phyloP scores from a whole-genome alignment of 148 eudicot species.

The Fagopyrum esculentum region DNA sequence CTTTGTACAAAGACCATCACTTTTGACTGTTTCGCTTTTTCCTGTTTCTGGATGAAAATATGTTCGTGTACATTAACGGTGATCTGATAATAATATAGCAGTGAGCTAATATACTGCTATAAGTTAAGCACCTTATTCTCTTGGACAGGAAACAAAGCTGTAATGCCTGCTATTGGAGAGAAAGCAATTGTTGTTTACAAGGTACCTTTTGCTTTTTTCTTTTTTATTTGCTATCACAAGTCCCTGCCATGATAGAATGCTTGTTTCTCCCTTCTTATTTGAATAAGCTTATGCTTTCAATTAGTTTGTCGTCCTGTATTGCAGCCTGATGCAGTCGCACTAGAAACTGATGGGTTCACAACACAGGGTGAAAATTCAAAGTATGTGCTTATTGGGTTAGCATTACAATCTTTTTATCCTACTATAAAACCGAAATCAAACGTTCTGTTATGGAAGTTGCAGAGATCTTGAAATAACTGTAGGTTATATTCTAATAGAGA shows the following conservation, averaged over 20 bases:
- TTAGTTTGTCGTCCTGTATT: slow-evolving; percentile 16
- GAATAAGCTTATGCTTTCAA: not conserved
- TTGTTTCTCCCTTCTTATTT: not conserved
- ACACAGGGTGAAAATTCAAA: slow-evolving; percentile 57
- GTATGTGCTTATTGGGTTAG: slow-evolving; percentile 29
- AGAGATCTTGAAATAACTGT: not conserved
- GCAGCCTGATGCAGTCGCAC: slow-evolving; percentile 51
- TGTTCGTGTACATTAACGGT: not conserved
- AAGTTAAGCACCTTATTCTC: slow-evolving; percentile 8
- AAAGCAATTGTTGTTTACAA: slow-evolving; percentile 90
- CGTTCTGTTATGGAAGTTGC: slow-evolving; percentile 8
- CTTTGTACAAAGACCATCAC: not conserved
- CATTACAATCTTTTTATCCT: not conserved
- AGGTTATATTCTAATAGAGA: slow-evolving; percentile 18
- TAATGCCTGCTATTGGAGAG: slow-evolving; percentile 40
- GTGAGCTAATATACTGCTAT: not conserved
- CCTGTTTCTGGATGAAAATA: slow-evolving; percentile 3
- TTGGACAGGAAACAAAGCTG: slow-evolving; percentile 50
- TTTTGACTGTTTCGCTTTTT: not conserved
- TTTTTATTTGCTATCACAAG: no score
- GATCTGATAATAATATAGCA: not conserved
- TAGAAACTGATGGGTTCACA: slow-evolving; percentile 48
- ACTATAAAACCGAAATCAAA: no score
- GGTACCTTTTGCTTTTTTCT: slow-evolving; percentile 33
- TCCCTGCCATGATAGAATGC: slow-evolving; percentile 3